Base-by-base conservation (phyloP, 2,329 filamentous ascomycete genomes). In the Peltaster fructicola region DNA sequence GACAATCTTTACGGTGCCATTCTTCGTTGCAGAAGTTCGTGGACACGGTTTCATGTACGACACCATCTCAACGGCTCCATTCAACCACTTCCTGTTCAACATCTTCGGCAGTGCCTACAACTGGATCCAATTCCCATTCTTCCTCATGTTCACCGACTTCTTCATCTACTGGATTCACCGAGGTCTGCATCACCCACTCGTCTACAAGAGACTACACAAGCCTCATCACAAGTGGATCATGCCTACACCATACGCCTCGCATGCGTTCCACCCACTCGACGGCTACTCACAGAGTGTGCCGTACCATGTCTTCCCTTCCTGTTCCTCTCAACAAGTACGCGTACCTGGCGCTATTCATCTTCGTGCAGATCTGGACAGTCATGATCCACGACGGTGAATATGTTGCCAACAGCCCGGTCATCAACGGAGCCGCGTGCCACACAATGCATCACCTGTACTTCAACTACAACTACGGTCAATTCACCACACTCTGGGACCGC, bases 161-260 rank as follows among this genome's bases (percentile, higher is more conserved):
- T 72, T 65, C 56, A 84, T 92, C 57, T 91, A 92, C 63, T 80
- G 76, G 65, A 85, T 90, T 43, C 82, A 91, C 59, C 75, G 82
- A 29, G 75, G 68, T 29, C 65, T 90, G 33, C 82, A 92, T 55
- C 73, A 82, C 53, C 78, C 78, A 9, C 46, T 54, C 22, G 49
- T 88, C 39, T 95, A 95, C 68, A 90, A 84, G 61, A 61, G 62
- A 38, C 64, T 93, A 24, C 85, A 95, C 68, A 95, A 95, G 68
- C 75, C 82, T 37, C 85, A 95, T 56, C 85, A 95, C 71, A 93
- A 92, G 61, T 95, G 85, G 85, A 93, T 95, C 55, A 90, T 93
- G 80, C 85, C 85, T 3, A 91, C 81, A 3, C 85, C 85, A 1
- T 93, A 70, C 50, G 84, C 85, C 20, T 82, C 75, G 40, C 78